Evolutionary conservation across 805 yeast species (phyloP).

Genomic region (Cyberlindnera misumaiensis): DNA sequence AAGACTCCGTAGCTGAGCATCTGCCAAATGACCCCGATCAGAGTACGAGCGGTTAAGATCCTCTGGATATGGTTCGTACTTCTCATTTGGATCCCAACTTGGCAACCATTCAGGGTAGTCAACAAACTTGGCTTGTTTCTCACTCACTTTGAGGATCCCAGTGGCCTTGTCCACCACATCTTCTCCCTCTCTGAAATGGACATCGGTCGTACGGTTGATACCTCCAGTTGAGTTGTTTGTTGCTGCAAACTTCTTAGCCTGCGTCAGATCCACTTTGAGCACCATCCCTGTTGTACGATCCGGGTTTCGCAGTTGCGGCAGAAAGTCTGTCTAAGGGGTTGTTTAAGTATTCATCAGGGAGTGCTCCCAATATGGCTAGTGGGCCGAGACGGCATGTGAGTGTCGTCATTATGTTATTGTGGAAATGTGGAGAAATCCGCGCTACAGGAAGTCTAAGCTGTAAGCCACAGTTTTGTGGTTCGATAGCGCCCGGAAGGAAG

Average conservation of each 20-base stretch:
- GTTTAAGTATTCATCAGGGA: too few relatives aligned
- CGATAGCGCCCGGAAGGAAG: too few relatives aligned
- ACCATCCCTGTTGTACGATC: too few relatives aligned
- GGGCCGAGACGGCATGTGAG: too few relatives aligned
- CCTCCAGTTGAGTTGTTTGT: background rate
- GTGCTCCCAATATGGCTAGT: too few relatives aligned
- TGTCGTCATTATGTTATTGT: too few relatives aligned
- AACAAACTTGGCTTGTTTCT: slow-evolving; percentile 25
- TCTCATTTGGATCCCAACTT: slow-evolving; percentile 56
- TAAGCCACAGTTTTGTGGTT: too few relatives aligned
- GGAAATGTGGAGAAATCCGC: too few relatives aligned
- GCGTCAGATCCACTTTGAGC: background rate
- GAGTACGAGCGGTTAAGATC: slow-evolving; percentile 39
- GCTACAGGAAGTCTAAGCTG: too few relatives aligned
- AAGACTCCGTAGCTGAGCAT: slow-evolving; percentile 44
- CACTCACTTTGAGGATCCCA: slow-evolving; percentile 25
- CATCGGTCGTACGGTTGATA: background rate
- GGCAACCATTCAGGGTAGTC: slow-evolving; percentile 51
- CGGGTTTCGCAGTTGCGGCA: too few relatives aligned
- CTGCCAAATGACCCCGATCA: slow-evolving; percentile 60
- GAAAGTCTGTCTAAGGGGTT: too few relatives aligned
- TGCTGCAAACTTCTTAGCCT: background rate
- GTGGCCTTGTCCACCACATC: background rate
- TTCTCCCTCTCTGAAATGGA: background rate
- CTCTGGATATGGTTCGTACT: slow-evolving; percentile 40